These are phyloP conservation scores for Retiboletus flavoniger DNA, from an alignment of 1,284 basidiomycete species.

Conservation along the genomic window DNA sequence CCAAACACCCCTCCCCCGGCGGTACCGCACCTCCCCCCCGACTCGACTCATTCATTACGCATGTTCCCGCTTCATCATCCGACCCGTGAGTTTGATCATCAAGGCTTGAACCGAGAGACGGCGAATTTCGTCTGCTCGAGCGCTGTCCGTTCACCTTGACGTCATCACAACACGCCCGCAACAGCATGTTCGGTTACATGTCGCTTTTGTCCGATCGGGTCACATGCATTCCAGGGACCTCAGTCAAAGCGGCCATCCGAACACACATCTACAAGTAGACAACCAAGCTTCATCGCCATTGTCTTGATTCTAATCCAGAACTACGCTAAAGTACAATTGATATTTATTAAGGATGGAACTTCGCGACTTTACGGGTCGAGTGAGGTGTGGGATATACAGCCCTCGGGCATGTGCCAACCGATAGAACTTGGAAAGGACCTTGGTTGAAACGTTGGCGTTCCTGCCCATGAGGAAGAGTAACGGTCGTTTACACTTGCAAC, in stretches of 20 bases:
- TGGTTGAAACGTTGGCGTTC: too few relatives aligned
- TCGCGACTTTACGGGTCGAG: too few relatives aligned
- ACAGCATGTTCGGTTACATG: constrained; percentile 11
- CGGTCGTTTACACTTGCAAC: too few relatives aligned
- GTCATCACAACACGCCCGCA: constrained; percentile 2
- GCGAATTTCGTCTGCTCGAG: not conserved
- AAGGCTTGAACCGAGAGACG: not conserved
- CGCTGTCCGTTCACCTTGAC: constrained; percentile 2
- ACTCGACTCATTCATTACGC: constrained; percentile 9
- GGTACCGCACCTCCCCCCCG: constrained; percentile 5
- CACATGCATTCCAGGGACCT: not conserved
- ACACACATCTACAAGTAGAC: too few relatives aligned
- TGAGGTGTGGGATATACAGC: too few relatives aligned
- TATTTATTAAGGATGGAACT: too few relatives aligned
- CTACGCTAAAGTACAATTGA: too few relatives aligned
- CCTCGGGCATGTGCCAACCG: too few relatives aligned
- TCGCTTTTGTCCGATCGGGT: not conserved
- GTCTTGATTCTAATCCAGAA: not conserved
- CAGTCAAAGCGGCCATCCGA: too few relatives aligned
- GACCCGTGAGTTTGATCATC: not conserved
- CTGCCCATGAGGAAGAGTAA: too few relatives aligned
- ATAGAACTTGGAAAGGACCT: too few relatives aligned
- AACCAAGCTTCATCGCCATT: too few relatives aligned
- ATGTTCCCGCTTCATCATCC: not conserved
- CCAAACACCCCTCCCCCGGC: constrained; percentile 24